Evolutionary conservation across 192 early-diverging fungal species (phyloP).

Genomic region (Coemansia reversa): DNA sequence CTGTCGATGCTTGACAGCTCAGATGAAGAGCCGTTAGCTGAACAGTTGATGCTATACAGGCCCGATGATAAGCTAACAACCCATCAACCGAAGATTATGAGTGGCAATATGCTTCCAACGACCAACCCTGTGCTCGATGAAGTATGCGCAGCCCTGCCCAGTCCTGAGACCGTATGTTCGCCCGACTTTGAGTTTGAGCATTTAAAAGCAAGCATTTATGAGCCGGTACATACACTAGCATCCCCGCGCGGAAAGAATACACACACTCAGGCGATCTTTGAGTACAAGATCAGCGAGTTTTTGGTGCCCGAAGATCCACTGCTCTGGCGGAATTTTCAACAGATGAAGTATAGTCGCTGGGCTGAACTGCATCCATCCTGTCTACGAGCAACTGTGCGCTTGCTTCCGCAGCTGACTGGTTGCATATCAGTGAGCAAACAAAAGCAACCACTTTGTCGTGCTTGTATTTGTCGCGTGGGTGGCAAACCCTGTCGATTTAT

Average conservation of each 20-base stretch:
- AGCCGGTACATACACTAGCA: slow-evolving; percentile 30
- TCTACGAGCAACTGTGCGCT: slow-evolving; percentile 8
- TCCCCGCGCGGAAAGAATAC: slow-evolving; percentile 9
- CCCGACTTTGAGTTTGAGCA: slow-evolving; percentile 13
- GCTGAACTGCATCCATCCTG: slow-evolving; percentile 13
- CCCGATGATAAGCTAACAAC: neutral
- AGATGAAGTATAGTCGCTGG: slow-evolving; percentile 28
- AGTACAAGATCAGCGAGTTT: slow-evolving; percentile 18
- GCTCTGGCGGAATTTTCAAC: slow-evolving; percentile 18
- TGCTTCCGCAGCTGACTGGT: slow-evolving; percentile 19
- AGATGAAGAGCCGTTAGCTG: neutral
- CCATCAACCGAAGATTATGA: neutral
- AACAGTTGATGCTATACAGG: neutral
- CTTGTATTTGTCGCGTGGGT: slow-evolving; percentile 21
- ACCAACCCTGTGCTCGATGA: slow-evolving; percentile 10
- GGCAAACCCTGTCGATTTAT: slow-evolving; percentile 23
- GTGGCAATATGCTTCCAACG: neutral
- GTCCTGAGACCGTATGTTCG: slow-evolving; percentile 19
- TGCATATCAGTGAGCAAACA: slow-evolving; percentile 10
- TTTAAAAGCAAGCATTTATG: slow-evolving; percentile 13
- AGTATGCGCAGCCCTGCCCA: slow-evolving; percentile 15
- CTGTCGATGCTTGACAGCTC: neutral
- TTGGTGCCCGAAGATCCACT: slow-evolving; percentile 18
- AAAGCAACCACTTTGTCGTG: slow-evolving; percentile 31
- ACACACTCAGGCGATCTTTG: slow-evolving; percentile 12